Conservation (phyloP, 2,329 filamentous ascomycete species). For the Alternaria conjuncta region DNA sequence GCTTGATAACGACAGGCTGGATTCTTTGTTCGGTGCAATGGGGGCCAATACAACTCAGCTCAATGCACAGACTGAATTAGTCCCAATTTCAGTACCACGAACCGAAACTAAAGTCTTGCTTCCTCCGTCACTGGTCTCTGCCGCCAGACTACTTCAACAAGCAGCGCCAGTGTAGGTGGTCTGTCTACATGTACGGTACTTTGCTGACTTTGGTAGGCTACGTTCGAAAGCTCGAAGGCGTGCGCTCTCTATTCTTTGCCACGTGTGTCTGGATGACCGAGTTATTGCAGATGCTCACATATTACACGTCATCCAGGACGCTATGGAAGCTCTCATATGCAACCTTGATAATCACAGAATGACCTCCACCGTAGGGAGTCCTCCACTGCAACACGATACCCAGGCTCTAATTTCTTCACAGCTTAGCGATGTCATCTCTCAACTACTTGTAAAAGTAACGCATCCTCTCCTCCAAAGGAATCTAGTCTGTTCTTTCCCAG, state of each 20-base stretch:
- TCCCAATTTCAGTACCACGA: constrained; percentile 9
- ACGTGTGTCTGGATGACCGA: constrained; percentile 41
- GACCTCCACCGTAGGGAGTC: constrained; percentile 30
- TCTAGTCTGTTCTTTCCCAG: constrained; percentile 65
- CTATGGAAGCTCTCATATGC: constrained; percentile 41
- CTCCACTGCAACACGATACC: constrained; percentile 9
- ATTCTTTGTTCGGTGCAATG: constrained; percentile 64
- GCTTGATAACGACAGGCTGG: constrained; percentile 50
- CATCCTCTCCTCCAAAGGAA: constrained; percentile 62
- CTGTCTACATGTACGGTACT: not conserved
- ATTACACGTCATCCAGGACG: constrained; percentile 35
- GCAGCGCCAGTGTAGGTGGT: constrained; percentile 34
- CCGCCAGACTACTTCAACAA: constrained; percentile 31
- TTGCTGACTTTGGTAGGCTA: constrained; percentile 27
- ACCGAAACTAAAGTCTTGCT: constrained; percentile 17
- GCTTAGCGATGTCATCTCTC: constrained; percentile 33
- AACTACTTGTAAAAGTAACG: constrained; percentile 47
- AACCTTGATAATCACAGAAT: constrained; percentile 32
- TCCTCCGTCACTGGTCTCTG: constrained; percentile 30
- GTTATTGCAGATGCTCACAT: constrained; percentile 28
- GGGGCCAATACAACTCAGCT: constrained; percentile 54
- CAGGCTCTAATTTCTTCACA: constrained; percentile 32
- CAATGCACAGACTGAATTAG: constrained; percentile 3
- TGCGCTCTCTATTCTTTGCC: constrained; percentile 35
- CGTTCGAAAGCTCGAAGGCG: constrained; percentile 25